Percentiles rank a stretch among this genome's conserved stretches.
These are phyloP conservation scores for Gaultheria prostrata DNA, from an alignment of 148 eudicot genomes.

Conservation along the genomic window DNA sequence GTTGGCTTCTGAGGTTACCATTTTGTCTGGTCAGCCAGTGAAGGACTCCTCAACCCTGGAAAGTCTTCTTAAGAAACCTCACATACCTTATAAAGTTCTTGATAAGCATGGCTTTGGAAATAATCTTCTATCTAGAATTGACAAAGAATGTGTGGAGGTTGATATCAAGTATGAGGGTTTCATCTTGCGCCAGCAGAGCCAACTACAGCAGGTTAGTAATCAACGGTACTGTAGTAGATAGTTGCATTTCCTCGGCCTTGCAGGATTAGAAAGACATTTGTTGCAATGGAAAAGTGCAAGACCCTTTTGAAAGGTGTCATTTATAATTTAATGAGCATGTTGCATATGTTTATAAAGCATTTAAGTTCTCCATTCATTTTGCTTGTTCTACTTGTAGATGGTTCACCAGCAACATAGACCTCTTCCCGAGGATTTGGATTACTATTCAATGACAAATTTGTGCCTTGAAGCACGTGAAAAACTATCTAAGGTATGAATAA, in stretches of 20 bases:
- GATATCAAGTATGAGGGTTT: constrained; percentile 98
- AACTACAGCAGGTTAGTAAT: constrained; percentile 69
- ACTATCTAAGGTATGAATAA: constrained; percentile 69
- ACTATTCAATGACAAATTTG: constrained; percentile 71
- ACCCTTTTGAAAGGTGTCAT: not conserved
- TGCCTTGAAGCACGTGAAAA: constrained; percentile 94
- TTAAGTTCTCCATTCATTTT: constrained; percentile 7
- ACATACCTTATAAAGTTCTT: constrained; percentile 69
- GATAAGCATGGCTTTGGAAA: constrained; percentile 93
- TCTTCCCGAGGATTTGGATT: constrained; percentile 87
- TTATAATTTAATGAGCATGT: not conserved
- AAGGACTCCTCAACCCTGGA: constrained; percentile 72
- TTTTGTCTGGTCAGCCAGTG: constrained; percentile 76
- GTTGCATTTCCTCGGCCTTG: not conserved
- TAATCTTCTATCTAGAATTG: constrained; percentile 58
- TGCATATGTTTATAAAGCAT: not conserved
- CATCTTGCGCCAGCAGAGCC: constrained; percentile 79
- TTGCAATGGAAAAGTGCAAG: not conserved
- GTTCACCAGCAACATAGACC: constrained; percentile 84
- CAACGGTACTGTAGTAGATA: not conserved
- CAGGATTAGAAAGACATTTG: not conserved
- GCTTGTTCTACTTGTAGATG: constrained; percentile 50
- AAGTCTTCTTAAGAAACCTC: constrained; percentile 91
- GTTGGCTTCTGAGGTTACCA: constrained; percentile 60
- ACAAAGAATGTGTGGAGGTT: constrained; percentile 89